Percentiles rank a stretch among this genome's conserved stretches.
Evolutionary conservation across 495 filamentous ascomycete species (phyloP).

Genomic region (Trichoderma reesei): DNA sequence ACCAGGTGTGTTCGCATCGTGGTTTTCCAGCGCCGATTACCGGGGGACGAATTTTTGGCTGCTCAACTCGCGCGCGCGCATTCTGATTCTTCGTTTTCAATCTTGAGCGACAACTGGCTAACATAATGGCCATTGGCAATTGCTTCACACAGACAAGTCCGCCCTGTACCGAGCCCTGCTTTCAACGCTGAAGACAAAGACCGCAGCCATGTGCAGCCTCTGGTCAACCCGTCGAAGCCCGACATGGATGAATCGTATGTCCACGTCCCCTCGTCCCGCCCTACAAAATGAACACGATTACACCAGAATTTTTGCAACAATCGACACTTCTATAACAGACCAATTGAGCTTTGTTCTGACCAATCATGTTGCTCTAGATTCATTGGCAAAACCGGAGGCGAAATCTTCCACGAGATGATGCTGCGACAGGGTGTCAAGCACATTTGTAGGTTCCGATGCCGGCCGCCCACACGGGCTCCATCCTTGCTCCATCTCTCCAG

Average conservation of each 20-base stretch:
- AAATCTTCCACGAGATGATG: constrained; percentile 99
- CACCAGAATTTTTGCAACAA: not conserved
- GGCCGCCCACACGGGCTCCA: not conserved
- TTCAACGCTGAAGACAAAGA: constrained; percentile 50
- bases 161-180: constrained; percentile 53
- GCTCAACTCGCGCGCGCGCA: not conserved
- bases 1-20: not conserved
- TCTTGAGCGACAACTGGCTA: not conserved
- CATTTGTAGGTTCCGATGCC: constrained; percentile 55
- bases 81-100: not conserved
- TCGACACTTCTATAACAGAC: not conserved
- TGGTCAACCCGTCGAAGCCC: constrained; percentile 48
- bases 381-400: constrained; percentile 87
- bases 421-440: constrained; percentile 83
- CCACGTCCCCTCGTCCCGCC: constrained; percentile 9
- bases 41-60: not conserved
- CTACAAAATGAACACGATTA: constrained; percentile 8
- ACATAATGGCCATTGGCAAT: not conserved
- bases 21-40: not conserved
- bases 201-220: constrained; percentile 53
- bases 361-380: constrained; percentile 44
- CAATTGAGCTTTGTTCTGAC: not conserved
- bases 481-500: not conserved
- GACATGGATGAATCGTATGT: constrained; percentile 70
- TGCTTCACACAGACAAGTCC: constrained; percentile 23